Percentiles rank a stretch among this genome's conserved stretches.
These are phyloP conservation scores for Prunus mongolica DNA, from an alignment of 306 rosid genomes.

Conservation along the genomic window DNA sequence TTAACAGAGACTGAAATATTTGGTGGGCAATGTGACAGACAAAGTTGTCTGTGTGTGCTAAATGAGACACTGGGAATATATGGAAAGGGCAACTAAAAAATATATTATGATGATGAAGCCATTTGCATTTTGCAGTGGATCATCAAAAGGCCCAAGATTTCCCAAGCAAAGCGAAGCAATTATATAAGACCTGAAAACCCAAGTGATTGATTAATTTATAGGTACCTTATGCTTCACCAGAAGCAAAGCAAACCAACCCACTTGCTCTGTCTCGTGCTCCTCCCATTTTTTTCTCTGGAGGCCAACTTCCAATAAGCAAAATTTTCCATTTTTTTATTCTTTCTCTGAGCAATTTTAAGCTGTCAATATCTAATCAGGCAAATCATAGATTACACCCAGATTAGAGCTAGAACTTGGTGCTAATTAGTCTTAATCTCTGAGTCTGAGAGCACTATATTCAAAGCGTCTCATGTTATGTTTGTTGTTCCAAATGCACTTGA, in stretches of 20 bases:
- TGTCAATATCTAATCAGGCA: constrained; percentile 27
- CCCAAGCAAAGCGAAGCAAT: neutral
- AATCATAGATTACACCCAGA: neutral
- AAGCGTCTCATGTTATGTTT: constrained; percentile 40
- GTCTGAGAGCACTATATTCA: constrained; percentile 29
- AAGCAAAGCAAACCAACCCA: constrained; percentile 46
- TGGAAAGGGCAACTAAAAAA: constrained; percentile 24
- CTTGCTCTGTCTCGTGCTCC: constrained; percentile 66
- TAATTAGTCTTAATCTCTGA: constrained; percentile 29
- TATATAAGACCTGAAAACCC: constrained; percentile 19
- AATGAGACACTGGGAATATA: constrained; percentile 36
- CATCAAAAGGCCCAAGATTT: constrained; percentile 5
- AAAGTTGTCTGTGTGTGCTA: constrained; percentile 38
- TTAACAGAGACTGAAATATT: constrained; percentile 13
- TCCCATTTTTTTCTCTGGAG: constrained; percentile 36
- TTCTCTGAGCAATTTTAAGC: constrained; percentile 26
- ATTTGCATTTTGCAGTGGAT: neutral
- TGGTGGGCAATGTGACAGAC: constrained; percentile 26
- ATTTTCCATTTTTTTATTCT: constrained; percentile 8
- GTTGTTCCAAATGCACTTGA: constrained; percentile 15
- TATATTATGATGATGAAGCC: constrained; percentile 23
- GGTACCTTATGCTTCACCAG: constrained; percentile 30
- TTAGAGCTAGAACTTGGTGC: constrained; percentile 16
- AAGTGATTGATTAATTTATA: constrained; percentile 14
- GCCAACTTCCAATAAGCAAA: constrained; percentile 33